These are phyloP conservation scores for Teratosphaeria gauchensis DNA, from an alignment of 2,329 filamentous ascomycete species.

Conservation along the genomic window DNA sequence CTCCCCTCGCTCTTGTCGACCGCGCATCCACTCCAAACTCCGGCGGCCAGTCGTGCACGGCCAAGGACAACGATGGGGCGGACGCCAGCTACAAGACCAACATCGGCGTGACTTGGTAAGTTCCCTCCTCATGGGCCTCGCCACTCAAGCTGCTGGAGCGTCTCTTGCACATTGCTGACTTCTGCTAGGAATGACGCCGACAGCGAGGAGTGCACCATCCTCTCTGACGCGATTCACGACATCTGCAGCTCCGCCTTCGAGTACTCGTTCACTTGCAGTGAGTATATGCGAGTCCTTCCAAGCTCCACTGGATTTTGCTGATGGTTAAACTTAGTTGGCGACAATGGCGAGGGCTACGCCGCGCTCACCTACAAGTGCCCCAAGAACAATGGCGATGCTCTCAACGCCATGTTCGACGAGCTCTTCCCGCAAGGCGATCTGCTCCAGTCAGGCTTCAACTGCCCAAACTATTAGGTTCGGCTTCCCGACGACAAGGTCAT, in stretches of 20 bases:
- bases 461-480: neutral
- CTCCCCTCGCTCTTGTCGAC: neutral
- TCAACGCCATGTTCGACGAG: neutral
- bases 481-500: neutral
- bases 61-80: neutral
- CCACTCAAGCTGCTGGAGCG: neutral
- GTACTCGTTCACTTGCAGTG: neutral
- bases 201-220: neutral
- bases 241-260: neutral
- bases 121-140: neutral
- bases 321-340: neutral
- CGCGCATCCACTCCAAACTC: neutral
- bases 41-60: neutral
- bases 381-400: neutral
- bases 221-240: neutral
- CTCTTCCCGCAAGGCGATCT: neutral
- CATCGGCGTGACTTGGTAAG: neutral
- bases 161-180: neutral
- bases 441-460: neutral
- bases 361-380: neutral
- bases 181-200: neutral
- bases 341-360: neutral
- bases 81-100: neutral
- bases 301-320: neutral
- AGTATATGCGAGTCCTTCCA: neutral